A percentile compares a stretch with the other conserved stretches of the same genome.
phyloP scores from a whole-genome alignment of 2,329 filamentous ascomycete species.

The Nothophaeocryptopus gaeumannii region DNA sequence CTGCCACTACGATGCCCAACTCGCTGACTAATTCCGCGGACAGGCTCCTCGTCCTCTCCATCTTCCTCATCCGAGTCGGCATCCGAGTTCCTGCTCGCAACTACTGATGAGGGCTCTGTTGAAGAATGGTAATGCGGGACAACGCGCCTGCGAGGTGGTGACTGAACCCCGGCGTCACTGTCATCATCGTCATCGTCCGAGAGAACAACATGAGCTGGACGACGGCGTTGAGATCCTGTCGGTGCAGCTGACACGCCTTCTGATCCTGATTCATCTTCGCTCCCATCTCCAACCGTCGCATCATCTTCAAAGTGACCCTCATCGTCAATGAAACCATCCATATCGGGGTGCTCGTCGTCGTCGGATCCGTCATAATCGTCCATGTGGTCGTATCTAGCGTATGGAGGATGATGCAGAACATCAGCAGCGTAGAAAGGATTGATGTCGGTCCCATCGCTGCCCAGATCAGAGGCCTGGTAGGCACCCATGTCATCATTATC shows the following conservation, averaged over 20 bases:
- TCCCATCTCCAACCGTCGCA: constrained; percentile 15
- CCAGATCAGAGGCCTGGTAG: constrained; percentile 7
- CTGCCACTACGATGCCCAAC: constrained; percentile 6
- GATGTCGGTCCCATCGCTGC: constrained; percentile 5
- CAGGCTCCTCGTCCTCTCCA: constrained; percentile 19
- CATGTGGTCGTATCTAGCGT: neutral
- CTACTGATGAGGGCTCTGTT: constrained; percentile 11
- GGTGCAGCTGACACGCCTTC: constrained; percentile 10
- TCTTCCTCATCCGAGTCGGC: constrained; percentile 18
- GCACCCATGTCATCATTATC: constrained; percentile 7
- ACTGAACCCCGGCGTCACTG: constrained; percentile 5
- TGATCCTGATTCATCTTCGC: constrained; percentile 21
- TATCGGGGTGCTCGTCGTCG: constrained; percentile 19
- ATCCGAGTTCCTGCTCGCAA: constrained; percentile 12
- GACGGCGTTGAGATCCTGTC: constrained; percentile 2
- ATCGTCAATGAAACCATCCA: constrained; percentile 20
- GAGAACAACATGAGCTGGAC: constrained; percentile 13
- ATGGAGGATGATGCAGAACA: neutral
- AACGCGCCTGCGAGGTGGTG: constrained; percentile 4
- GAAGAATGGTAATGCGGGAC: neutral
- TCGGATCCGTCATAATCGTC: constrained; percentile 8
- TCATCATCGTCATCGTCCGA: constrained; percentile 26
- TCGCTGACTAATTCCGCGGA: constrained; percentile 3
- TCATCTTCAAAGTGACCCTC: constrained; percentile 12
- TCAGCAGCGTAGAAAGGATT: neutral